phyloP scores from a whole-genome alignment of 208 protist genomes.

The Tetramitus jugosus region DNA sequence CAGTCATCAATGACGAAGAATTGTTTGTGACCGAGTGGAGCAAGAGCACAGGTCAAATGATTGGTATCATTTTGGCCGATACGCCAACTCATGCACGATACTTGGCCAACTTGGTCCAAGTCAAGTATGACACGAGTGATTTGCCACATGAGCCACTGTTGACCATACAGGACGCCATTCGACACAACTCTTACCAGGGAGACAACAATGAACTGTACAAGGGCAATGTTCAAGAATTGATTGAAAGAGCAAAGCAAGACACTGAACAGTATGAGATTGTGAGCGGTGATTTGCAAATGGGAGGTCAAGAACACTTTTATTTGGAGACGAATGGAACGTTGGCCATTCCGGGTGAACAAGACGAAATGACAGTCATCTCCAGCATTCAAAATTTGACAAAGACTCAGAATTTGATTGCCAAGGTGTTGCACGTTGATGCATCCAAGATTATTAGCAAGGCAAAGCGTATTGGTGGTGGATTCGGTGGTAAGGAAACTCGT shows the following conservation, averaged over 20 bases:
- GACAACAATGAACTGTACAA: not conserved
- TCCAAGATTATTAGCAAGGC: not conserved
- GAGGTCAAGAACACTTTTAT: slow-evolving; percentile 83
- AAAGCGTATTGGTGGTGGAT: slow-evolving; percentile 71
- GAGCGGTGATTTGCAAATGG: slow-evolving; percentile 44
- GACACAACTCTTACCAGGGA: slow-evolving; percentile 6
- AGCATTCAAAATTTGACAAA: slow-evolving; percentile 66
- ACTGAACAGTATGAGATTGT: slow-evolving; percentile 41
- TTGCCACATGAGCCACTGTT: not conserved
- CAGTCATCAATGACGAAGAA: slow-evolving; percentile 55
- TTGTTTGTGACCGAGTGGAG: slow-evolving; percentile 45
- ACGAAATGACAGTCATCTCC: slow-evolving; percentile 47
- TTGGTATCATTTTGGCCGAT: slow-evolving; percentile 60
- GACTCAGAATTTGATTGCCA: slow-evolving; percentile 49
- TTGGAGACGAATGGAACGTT: slow-evolving; percentile 62
- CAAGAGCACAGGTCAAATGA: slow-evolving; percentile 31
- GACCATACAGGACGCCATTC: slow-evolving; percentile 45
- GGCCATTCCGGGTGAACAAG: slow-evolving; percentile 53
- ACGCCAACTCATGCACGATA: slow-evolving; percentile 32
- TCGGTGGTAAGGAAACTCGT: slow-evolving; percentile 78
- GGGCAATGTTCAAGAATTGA: slow-evolving; percentile 47
- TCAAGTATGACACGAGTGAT: slow-evolving; percentile 44
- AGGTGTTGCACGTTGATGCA: not conserved
- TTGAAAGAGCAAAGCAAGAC: slow-evolving; percentile 24
- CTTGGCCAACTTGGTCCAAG: slow-evolving; percentile 22